phyloP scores from a whole-genome alignment of 1,284 basidiomycete species.

The Sphaerobolus stellatus region DNA sequence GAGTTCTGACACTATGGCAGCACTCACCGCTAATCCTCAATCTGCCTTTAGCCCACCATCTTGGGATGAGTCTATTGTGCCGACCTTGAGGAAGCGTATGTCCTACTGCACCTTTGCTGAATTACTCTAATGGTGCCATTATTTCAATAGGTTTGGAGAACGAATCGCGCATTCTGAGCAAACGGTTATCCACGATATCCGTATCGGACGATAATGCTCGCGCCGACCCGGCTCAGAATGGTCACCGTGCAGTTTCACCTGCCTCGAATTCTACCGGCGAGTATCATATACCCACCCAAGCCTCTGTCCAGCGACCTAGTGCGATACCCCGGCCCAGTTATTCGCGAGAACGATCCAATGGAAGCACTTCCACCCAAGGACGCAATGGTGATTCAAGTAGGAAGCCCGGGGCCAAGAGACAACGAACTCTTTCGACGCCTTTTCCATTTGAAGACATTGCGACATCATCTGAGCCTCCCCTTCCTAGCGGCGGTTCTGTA shows the following conservation, averaged over 20 bases:
- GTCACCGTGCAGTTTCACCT: constrained; percentile 11
- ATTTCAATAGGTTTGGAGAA: constrained; percentile 59
- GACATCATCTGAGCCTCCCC: neutral
- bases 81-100: constrained; percentile 67
- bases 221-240: constrained; percentile 13
- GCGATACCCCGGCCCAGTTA: constrained; percentile 50
- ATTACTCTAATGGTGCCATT: neutral
- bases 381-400: constrained; percentile 1
- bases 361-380: constrained; percentile 17
- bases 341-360: constrained; percentile 25
- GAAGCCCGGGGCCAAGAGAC: constrained; percentile 8
- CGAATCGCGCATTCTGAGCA: constrained; percentile 68
- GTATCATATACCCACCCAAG: constrained; percentile 20
- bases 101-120: constrained; percentile 5
- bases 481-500: constrained; percentile 3
- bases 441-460: constrained; percentile 10
- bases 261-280: constrained; percentile 18
- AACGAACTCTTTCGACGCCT: constrained; percentile 12
- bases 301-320: constrained; percentile 35
- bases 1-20: too few species aligned
- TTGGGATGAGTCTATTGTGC: constrained; percentile 72
- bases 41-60: constrained; percentile 52
- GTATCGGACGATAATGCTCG: constrained; percentile 42
- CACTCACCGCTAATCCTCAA: constrained; percentile 36
- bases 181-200: constrained; percentile 70